Evolutionary conservation across 2,329 filamentous ascomycete genomes (phyloP), one percentile per base, ranked within the genome.

Genomic region (Hirsutella rhossiliensis): DNA sequence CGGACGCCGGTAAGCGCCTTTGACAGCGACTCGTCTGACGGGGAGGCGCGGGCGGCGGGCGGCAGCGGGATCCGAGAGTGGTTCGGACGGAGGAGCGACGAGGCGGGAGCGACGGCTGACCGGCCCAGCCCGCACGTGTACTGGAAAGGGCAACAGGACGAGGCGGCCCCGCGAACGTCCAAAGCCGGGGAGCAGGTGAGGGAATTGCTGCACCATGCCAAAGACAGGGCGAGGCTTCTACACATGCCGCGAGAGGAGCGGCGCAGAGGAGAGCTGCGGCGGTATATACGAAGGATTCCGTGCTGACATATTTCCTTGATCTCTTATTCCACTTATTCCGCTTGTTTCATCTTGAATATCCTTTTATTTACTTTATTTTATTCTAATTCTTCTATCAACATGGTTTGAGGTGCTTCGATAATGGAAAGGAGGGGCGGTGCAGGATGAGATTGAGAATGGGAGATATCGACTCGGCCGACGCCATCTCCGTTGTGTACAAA

Each of bases 261-360:
- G 48, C 54, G 61, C 46, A 54, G 62, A 19, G 57, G 60, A 30
- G 56, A 59, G 20, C 48, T 69, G 40, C 60, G 61, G 50, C 59
- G 56, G 36, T 60, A 58, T 19, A 67, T 67, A 42, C 57, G 56
- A 42, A 54, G 63, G 44, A 49, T 66, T 29, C 28, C 48, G 15
- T 37, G 44, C 37, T 41, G 40, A 18, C 11, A 8, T 6, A 13
- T n/a, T 13, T 11, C 11, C n/a, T 12, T 31, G 3, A 12, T n/a
- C 8, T 41, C 6, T 7, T 18, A 3, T 15, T 18, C 23, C 23
- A 27, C 9, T 27, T 5, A 27, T 5, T 6, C 9, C 23, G 9
- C 17, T 34, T 8, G n/a, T 17, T 36, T 11, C 13, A 5, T 41
- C 8, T 32, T 13, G 19, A 18, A 11, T 41, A 8, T 9, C n/a